Conservation (phyloP, 306 rosid species). For the Cotoneaster glaucophyllus region DNA sequence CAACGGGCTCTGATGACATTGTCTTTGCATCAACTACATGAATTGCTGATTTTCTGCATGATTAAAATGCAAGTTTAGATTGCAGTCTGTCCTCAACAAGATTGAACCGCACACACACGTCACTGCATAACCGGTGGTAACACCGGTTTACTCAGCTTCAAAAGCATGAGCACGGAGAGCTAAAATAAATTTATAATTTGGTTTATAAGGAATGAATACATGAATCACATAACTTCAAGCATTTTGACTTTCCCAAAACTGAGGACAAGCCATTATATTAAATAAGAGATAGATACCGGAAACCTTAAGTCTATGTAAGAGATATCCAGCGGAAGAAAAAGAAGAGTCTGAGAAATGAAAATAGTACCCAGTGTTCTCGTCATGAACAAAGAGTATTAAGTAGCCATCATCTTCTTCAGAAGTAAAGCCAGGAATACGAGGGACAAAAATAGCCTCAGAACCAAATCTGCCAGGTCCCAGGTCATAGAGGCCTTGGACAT, state of each 20-base stretch:
- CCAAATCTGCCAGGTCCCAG: conserved; percentile 79
- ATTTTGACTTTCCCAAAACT: neutral
- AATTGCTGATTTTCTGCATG: conserved; percentile 63
- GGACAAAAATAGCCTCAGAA: conserved; percentile 84
- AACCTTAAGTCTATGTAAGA: neutral
- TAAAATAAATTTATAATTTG: neutral
- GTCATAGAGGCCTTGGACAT: conserved; percentile 66
- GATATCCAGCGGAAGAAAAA: neutral
- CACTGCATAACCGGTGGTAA: neutral
- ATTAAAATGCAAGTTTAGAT: conserved; percentile 11
- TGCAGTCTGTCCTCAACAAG: neutral
- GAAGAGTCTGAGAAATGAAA: neutral
- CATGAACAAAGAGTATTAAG: conserved; percentile 75
- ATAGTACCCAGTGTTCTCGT: conserved; percentile 65
- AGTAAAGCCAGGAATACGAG: conserved; percentile 50
- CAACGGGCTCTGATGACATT: conserved; percentile 84
- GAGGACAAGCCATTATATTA: neutral
- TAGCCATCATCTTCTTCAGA: conserved; percentile 97
- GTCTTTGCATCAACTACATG: conserved; percentile 80
- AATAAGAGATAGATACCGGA: neutral
- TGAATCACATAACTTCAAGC: neutral
- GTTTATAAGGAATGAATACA: neutral
- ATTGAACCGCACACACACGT: neutral
- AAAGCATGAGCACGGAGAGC: neutral
- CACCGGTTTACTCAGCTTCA: neutral